Conservation (phyloP, 2,329 filamentous ascomycete genomes). For the Pseudogymnoascus sp. region DNA sequence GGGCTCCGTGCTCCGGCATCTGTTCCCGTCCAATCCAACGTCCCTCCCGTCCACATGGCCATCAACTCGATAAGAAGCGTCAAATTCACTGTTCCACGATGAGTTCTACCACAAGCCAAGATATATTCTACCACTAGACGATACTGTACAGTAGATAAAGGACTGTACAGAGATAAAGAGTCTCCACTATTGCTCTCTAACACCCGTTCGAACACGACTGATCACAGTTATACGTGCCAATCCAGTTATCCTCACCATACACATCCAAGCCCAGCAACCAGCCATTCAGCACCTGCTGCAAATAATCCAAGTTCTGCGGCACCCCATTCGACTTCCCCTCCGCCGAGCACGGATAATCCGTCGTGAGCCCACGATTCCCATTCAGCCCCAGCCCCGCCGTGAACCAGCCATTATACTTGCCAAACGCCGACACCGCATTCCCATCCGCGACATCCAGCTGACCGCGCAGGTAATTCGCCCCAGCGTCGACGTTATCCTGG, state of each 20-base stretch:
- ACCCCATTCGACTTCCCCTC: conserved; percentile 25
- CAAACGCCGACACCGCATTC: conserved; percentile 29
- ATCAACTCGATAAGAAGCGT: not conserved
- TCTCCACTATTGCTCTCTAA: not conserved
- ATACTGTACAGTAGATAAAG: not conserved
- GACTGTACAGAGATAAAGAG: not conserved
- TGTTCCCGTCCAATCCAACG: not conserved
- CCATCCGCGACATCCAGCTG: conserved; percentile 21
- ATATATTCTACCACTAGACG: not conserved
- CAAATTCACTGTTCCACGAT: too few relatives aligned
- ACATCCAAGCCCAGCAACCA: conserved; percentile 30
- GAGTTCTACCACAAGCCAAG: not conserved
- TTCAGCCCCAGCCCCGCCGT: conserved; percentile 25
- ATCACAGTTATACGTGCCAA: conserved; percentile 1
- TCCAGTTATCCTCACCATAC: conserved; percentile 1
- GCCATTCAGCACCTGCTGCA: conserved; percentile 31
- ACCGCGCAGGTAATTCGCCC: conserved; percentile 25
- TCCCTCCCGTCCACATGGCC: not conserved
- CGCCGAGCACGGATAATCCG: conserved; percentile 22
- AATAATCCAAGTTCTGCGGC: conserved; percentile 31
- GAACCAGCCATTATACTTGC: conserved; percentile 32
- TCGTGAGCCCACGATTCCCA: conserved; percentile 25
- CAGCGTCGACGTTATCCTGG: conserved; percentile 30
- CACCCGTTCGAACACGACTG: not conserved
- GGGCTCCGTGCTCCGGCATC: not conserved